Evolutionary conservation across 1,284 basidiomycete species (phyloP), one percentile per base, ranked within the genome.

Genomic region (Abortiporus biennis): DNA sequence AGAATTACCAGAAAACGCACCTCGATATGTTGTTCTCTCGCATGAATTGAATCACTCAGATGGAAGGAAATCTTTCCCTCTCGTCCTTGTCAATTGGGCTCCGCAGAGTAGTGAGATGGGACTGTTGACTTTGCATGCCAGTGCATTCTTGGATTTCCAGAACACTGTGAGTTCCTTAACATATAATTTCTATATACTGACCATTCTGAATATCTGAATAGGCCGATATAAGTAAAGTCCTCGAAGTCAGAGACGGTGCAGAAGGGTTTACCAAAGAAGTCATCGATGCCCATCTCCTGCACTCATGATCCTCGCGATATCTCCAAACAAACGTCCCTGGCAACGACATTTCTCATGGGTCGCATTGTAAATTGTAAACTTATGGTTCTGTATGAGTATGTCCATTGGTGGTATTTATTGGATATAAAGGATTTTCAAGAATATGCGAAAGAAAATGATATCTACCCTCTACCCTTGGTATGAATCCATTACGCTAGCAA

Each of bases 1-100:
- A 94, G 94, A 95, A 57, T 72, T 97, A 4, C 93, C 93, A 0
- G 91, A 91, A 64, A 89, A 88, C 61, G 78, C 85, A 4, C 93
- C 93, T 8, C 77, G 93, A 52, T 96, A 92, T 59, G 78, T 96
- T 36, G 62, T 97, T 16, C 67, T 88, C 22, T 90, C 89, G 12
- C 89, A 94, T 56, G 85, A 90, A 55, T 73, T 93, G 17, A 72
- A 74, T 34, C 90, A 95, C 62, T 61, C 59, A 4, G 94, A 97
- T 55, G 93, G 93, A 2, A 74, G 94, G 27, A 82, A 74, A 47
- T 92, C 89, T 1, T 92, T 85, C 55, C 90, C 90, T 1, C 69
- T 93, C 12, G 79, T 90, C 2, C 69, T 94, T 40, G 68, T 95
- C 62, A 92, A 93, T 66, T 94, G 91, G 90, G 77, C 77, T 15